Evolutionary conservation across 768 basidiomycete species (phyloP), one percentile per base, ranked within the genome.

Genomic region (Macrolepiota dolichaula): DNA sequence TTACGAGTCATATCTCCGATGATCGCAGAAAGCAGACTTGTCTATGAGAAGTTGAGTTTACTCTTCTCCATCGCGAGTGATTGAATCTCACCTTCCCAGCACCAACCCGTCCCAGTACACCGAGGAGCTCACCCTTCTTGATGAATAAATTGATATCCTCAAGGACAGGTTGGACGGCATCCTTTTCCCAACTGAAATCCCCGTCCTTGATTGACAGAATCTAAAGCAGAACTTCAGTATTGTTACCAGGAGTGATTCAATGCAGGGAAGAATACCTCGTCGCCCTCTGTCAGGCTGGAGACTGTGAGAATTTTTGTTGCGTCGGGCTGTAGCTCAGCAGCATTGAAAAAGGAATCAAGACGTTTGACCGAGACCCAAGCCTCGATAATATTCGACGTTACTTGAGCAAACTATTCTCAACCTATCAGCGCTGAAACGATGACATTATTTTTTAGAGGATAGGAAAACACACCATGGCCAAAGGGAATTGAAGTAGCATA

Each of bases 101-200:
- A 9, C 95, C 96, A 24, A 98, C 95, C 22, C 92, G 87, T 15
- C 96, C 96, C 17, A 96, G 80, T 6, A 98, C 74, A 2, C 89
- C 93, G 0, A 94, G 79, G 4, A 98, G 74, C 66, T 97, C 91
- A 6, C 96, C 95, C 70, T 93, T 96, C 55, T 79, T 82, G 1
- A 91, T 85, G 0, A 78, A 79, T 22, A 98, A 65, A 66, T 87
- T 85, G 65, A 98, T 88, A 55, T 85, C 87, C 69, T 92, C 88
- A 9, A 98, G 80, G 0, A 86, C 86, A 0, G 92, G 84, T 44
- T 82, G 76, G 6, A 72, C 66, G 0, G 78, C 76, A 2, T 79
- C 76, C 61, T 81, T 84, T 22, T 77, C 76, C 96, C 96, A 98
- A 17, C 79, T 75, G 72, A 98, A 98, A 63, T 93, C 91, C 4